A percentile compares a stretch with the other conserved stretches of the same genome.
Conservation (phyloP, 169 alveolate genomes). For the Fabrea salina region DNA sequence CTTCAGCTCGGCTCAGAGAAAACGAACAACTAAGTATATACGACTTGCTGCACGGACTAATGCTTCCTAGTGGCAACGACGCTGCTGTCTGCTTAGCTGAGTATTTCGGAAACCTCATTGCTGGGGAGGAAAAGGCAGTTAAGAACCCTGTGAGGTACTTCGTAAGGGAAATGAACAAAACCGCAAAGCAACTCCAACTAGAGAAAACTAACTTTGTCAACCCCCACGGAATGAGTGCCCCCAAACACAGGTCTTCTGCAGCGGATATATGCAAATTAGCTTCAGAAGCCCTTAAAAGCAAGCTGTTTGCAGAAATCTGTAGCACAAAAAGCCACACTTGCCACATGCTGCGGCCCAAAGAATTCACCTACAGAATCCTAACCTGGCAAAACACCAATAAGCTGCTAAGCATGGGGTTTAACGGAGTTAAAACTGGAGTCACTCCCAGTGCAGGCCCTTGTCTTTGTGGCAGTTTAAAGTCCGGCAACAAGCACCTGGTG, state of each 20-base stretch:
- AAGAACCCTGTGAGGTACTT: slow-evolving; percentile 29
- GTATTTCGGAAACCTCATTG: slow-evolving; percentile 49
- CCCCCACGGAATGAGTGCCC: slow-evolving; percentile 58
- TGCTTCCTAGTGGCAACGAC: slow-evolving; percentile 82
- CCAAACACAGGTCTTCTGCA: slow-evolving; percentile 46
- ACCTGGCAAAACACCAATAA: slow-evolving; percentile 67
- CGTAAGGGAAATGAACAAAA: slow-evolving; percentile 57
- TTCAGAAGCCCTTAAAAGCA: neutral
- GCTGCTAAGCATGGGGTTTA: slow-evolving; percentile 42
- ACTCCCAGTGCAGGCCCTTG: slow-evolving; percentile 76
- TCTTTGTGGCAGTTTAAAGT: slow-evolving; percentile 21
- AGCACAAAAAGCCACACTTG: neutral
- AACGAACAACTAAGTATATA: slow-evolving; percentile 58
- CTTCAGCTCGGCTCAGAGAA: slow-evolving; percentile 58
- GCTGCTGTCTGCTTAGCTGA: slow-evolving; percentile 71
- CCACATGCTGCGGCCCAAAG: neutral
- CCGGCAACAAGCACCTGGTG: neutral
- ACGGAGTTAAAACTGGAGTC: slow-evolving; percentile 74
- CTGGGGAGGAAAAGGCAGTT: neutral
- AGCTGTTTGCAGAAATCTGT: neutral
- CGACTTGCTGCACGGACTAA: slow-evolving; percentile 72
- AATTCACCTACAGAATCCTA: neutral
- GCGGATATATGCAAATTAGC: neutral
- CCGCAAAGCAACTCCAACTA: slow-evolving; percentile 35
- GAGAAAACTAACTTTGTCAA: slow-evolving; percentile 36